Base-by-base conservation (phyloP, 192 early-diverging fungal genomes). In the Radiomyces spectabilis region DNA sequence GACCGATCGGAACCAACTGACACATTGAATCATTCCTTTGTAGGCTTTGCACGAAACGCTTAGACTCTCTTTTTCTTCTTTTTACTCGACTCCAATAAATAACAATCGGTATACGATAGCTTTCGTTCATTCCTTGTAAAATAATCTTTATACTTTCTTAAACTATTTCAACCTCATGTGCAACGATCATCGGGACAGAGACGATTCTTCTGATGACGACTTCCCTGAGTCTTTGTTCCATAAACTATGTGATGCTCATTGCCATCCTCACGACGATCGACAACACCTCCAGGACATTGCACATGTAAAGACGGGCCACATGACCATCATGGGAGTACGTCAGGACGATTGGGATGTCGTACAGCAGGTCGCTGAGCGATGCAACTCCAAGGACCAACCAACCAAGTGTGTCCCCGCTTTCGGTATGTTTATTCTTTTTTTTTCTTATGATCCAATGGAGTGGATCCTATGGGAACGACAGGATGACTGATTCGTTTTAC, bases 321-420 rank as follows among this genome's bases (percentile, higher is more conserved):
- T 69, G 13, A 63, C 67, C 5, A 18, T 69, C 4, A 69, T 69
- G 67, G 67, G 67, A 0, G 61, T 63, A 3, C 54, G 61, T 25
- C 51, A 48, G 45, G 61, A 62, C n/a, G 67, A 69, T 37, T 69
- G 67, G 67, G 51, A 53, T 38, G 27, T 13, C 0, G 67, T 69
- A 0, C 15, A 56, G 12, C 31, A 26, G 6, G 59, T 68, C 40
- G 50, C 49, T 12, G 38, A 38, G 16, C 26, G 34, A 39, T 67
- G 45, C 16, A 44, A 43, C 1, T 13, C 27, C 13, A 8, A 43
- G 10, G n/a, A 27, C 0, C 4, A 29, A 8, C 24, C 42, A 21
- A 34, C 35, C 10, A 69, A 63, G 40, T 57, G 55, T 19, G 22
- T 69, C 5, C 67, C 67, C 4, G 48, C 61, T 19, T 69, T 55